Evolutionary conservation across 129 eudicot species (phyloP), one percentile per base, ranked within the genome.

Genomic region (Helichrysum umbraculigerum): DNA sequence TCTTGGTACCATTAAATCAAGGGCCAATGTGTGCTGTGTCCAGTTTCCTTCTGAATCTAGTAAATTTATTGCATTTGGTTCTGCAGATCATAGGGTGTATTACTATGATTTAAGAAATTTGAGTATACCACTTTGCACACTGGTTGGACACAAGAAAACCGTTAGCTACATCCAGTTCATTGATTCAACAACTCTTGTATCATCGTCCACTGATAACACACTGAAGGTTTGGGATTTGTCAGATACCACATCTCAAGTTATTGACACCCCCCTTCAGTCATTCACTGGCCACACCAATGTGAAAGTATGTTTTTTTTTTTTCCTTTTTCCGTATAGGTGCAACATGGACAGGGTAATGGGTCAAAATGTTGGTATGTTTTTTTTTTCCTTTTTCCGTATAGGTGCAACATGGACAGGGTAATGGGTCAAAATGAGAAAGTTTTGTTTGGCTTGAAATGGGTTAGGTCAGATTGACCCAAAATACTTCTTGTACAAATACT

Each of bases 21-120:
- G 87, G 80, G 99, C 99, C 32, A 94, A 94, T 67, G 96, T 94
- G 44, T 94, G 97, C 75, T 94, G 97, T 74, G 97, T 94, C 58
- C 88, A 94, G 68, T 94, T 94, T 75, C 91, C 94, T 44, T 63
- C 77, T 5, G 92, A 86, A 68, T 85, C 92, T 37, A 83, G 96
- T 39, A 92, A 88, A 69, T 80, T 74, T 79, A 84, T 94, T 72
- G 99, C 99, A 71, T 94, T 91, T 83, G 99, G 99, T 80, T 94
- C 99, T 5, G 99, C 97, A 10, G 99, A 94, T 83, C 97, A 91
- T 82, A 83, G 56, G 47, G 85, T 91, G 7, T 94, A 93, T 78
- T 88, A 93, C 86, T 87, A 86, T 37, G 98, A 93, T 88, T 84
- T 93, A 34, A 91, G 98, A 15, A 93, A 88, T 78, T 58, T 84